Conservation (phyloP, 139 green algal species). For the Volvox africanus region DNA sequence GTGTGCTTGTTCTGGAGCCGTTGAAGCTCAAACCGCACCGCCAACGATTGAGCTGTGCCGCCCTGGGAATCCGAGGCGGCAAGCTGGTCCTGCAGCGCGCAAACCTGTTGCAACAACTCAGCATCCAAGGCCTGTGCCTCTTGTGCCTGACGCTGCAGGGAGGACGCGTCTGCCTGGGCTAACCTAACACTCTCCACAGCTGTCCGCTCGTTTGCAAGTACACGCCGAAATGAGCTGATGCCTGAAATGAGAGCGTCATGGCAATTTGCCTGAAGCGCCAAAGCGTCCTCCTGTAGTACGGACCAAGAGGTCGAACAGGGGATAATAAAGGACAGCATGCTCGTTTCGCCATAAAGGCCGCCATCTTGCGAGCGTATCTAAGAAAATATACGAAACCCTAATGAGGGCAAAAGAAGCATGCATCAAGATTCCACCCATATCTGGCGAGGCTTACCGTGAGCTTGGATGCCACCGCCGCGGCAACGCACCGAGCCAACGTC, state of each 20-base stretch:
- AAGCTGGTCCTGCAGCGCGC: not conserved
- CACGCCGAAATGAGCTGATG: not conserved
- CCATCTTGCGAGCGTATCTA: no score
- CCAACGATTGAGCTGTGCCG: constrained; percentile 9
- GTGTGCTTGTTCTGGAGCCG: constrained; percentile 21
- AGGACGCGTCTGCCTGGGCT: not conserved
- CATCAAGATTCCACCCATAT: no score
- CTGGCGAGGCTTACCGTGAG: not conserved
- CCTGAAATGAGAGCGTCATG: not conserved
- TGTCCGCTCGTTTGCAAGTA: not conserved
- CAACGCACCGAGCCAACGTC: not conserved
- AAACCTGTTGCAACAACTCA: constrained; percentile 3
- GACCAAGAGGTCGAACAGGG: no score
- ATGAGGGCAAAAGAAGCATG: no score
- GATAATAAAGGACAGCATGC: no score
- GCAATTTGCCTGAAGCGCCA: not conserved
- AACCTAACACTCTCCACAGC: not conserved
- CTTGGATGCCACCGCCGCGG: not conserved
- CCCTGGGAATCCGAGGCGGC: not conserved
- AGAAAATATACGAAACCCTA: no score
- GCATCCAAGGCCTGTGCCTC: not conserved
- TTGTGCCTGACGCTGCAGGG: not conserved
- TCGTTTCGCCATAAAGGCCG: no score
- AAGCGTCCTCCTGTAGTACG: not conserved
- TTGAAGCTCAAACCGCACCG: constrained; percentile 23